Evolutionary conservation across 2,329 filamentous ascomycete species (phyloP), one percentile per base, ranked within the genome.

Genomic region (Nemania bipapillata): DNA sequence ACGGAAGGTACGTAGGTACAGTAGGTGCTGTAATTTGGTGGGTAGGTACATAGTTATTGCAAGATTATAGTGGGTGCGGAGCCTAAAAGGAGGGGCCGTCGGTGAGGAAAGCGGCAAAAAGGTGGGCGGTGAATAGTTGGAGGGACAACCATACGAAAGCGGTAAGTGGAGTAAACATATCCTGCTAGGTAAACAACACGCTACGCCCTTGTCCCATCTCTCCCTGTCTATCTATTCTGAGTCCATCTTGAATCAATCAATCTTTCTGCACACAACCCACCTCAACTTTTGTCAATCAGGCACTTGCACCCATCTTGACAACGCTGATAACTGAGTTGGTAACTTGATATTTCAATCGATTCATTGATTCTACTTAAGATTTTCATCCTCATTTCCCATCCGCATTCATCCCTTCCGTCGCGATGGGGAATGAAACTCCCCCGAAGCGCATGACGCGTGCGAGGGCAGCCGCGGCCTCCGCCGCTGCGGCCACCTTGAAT

Each of bases 361-460:
- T 26, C n/a, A 50, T 50, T 55, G 49, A 65, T 55, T 60, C 26
- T 3, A 30, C 32, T 54, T 42, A 8, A 15, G 42, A 7, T 56
- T 42, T 24, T 35, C 32, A 22, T 68, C 60, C 54, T 50, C 54
- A 63, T 68, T 71, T 58, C 37, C 62, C 54, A 55, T 61, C 24
- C 17, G 26, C 50, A 22, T 4, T 32, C 20, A 22, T 56, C 12
- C 52, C 32, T 68, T 68, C 58, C 59, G 50, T 65, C 73, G 81
- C 59, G 71, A 88, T 89, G 86, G 85, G 86, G 72, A 79, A 80
- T 60, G 78, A 81, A 71, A 88, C 86, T 66, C 86, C 87, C 59
- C 87, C 87, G 40, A 88, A 88, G 79, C 85, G 87, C 71, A 83
- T 89, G 75, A 89, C 87, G 70, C 85, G 87, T 72, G 82, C 83